Base-by-base conservation (phyloP, 106 monocot species). In the Dendrobium officinale region DNA sequence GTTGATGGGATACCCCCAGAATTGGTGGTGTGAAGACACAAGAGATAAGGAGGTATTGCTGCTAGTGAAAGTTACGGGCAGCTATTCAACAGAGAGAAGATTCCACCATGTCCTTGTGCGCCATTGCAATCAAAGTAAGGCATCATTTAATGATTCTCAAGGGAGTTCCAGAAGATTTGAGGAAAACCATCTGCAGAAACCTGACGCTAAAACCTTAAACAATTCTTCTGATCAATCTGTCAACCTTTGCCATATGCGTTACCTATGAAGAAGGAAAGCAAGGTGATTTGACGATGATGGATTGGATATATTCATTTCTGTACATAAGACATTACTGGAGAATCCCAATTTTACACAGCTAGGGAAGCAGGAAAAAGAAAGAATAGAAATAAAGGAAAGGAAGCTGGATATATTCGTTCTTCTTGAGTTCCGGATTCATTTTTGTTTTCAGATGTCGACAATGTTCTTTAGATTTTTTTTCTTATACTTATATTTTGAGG, bases 11-110 rank as follows among this genome's bases (percentile, higher is more conserved):
- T 88, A n/a, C 45, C 85, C 87, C 41, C 87, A 90, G 18, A 97
- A 86, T 37, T 90, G 90, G 86, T 90, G 88, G 87, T 89, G 83
- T 54, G 92, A 97, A 85, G 86, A 91, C 80, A 85, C 88, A 9
- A 85, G 87, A 47, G 94, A 97, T 76, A 91, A 83, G 77, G 92
- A 89, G 55, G 89, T 87, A 6, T 43, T 84, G 67, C 79, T 94
- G 5, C 66, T 83, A 66, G 82, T 97, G 15, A 92, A 90, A 44
- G 76, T 94, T 20, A 87, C 68, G 9, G 92, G 97, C 16, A 84
- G 80, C 6, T 80, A 77, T 55, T 84, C 92, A 16, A 88, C 86
- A 0, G 81, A 85, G 41, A 82, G 54, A 37, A 86, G 44, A 66
- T 83, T 51, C 29, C 94, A 97, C 73, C 73, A 58, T 41, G 79